Evolutionary conservation across 345 rosid species (phyloP), one percentile per base, ranked within the genome.

Genomic region (Passiflora organensis): DNA sequence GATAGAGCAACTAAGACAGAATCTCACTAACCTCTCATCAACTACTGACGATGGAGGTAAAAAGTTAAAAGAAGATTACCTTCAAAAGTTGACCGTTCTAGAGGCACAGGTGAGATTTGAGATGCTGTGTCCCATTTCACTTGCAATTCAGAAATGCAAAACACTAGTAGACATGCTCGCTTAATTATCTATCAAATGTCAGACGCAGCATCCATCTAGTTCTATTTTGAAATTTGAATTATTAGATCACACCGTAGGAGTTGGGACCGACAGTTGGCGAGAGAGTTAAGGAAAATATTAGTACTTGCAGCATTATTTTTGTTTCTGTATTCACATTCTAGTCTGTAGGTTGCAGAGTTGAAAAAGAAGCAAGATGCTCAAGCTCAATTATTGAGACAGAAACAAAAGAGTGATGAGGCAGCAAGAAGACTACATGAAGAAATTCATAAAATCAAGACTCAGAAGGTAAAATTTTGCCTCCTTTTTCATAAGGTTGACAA

Each of bases 321-420:
- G n/a, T 51, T 62, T 23, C 36, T 47, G 43, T 56, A 24, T 38
- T 19, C 17, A 60, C 37, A 32, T 58, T 34, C 53, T 54, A 58
- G 36, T 62, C 54, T 62, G 28, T 64, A 91, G 99, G 96, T 93
- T 70, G 71, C 84, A 22, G 89, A 76, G 56, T 64, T 93, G 78
- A 93, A 86, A 76, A 91, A 86, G 78, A 91, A 86, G 76, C 99
- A 91, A 77, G 99, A 91, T 66, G 86, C 95, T 59, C 99, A 91
- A 77, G 79, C 96, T 58, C 96, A 89, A 69, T 72, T 86, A 43
- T 78, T 91, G 80, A 84, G 91, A 63, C 96, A 91, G 75, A 93
- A 89, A 70, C 99, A 93, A 66, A 93, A 86, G 70, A 89, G 96
- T 60, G 99, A 93, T 10, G 96, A 93, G 47, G 94, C 91, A 6